Evolutionary conservation across 2,329 filamentous ascomycete genomes (phyloP).

Genomic region (Aspergillus sp.): DNA sequence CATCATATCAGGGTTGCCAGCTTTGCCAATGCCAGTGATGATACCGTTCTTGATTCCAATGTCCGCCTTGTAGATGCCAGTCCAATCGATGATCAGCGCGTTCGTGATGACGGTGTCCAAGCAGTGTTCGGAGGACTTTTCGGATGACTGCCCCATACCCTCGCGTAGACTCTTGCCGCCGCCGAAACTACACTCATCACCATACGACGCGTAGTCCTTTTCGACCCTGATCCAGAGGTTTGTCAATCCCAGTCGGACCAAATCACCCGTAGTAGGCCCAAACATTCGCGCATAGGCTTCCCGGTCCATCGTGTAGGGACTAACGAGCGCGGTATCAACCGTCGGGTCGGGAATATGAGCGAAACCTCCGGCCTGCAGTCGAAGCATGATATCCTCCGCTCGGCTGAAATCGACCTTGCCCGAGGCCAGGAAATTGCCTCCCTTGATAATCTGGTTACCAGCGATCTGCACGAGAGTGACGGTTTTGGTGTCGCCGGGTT

Average conservation of each 20-base stretch:
- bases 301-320: constrained; percentile 70
- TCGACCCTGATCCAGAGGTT: constrained; percentile 91
- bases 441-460: constrained; percentile 74
- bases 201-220: constrained; percentile 78
- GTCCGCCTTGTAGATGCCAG: constrained; percentile 93
- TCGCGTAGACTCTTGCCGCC: constrained; percentile 92
- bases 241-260: constrained; percentile 77
- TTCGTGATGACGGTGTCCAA: constrained; percentile 88
- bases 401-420: constrained; percentile 67
- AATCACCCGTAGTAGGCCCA: constrained; percentile 84
- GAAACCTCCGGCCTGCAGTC: constrained; percentile 72
- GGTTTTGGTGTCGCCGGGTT: constrained; percentile 89
- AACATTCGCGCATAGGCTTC: constrained; percentile 84
- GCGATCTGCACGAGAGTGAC: constrained; percentile 87
- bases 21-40: constrained; percentile 89
- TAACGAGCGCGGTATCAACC: constrained; percentile 55
- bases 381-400: constrained; percentile 64
- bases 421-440: constrained; percentile 77
- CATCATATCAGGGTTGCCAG: constrained; percentile 97
- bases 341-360: constrained; percentile 70
- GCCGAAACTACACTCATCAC: constrained; percentile 93
- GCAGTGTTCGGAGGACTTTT: constrained; percentile 67
- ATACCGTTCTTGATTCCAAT: constrained; percentile 87
- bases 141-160: constrained; percentile 91
- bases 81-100: constrained; percentile 85